phyloP scores from a whole-genome alignment of 2,329 filamentous ascomycete genomes.

The Epichloe amarillans region DNA sequence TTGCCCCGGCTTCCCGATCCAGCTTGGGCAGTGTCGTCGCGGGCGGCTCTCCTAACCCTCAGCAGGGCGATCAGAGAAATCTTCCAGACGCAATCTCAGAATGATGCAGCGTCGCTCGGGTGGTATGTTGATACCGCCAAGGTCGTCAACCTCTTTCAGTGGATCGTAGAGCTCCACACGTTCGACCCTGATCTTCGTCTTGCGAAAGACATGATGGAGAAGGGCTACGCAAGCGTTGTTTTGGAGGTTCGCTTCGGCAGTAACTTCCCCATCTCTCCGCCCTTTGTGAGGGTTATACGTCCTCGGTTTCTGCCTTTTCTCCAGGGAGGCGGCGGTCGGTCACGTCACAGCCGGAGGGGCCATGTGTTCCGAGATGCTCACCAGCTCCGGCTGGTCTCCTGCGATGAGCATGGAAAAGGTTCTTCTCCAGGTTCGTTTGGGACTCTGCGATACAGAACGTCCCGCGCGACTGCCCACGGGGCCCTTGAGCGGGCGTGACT shows the following conservation, averaged over 20 bases:
- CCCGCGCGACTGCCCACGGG: constrained; percentile 52
- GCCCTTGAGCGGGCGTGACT: constrained; percentile 29
- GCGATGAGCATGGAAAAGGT: constrained; percentile 64
- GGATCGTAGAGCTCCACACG: constrained; percentile 81
- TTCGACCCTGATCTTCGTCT: constrained; percentile 60
- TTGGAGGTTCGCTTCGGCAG: constrained; percentile 71
- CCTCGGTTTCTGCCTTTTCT: constrained; percentile 65
- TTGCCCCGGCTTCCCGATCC: constrained; percentile 46
- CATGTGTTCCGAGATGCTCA: constrained; percentile 73
- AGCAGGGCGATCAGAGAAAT: constrained; percentile 46
- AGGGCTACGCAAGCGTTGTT: constrained; percentile 52
- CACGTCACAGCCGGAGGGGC: constrained; percentile 77
- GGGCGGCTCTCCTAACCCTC: constrained; percentile 13
- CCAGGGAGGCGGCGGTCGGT: constrained; percentile 64
- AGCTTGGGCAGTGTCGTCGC: constrained; percentile 17
- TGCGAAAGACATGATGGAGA: constrained; percentile 57
- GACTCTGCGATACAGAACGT: constrained; percentile 55
- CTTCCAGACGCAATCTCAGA: constrained; percentile 49
- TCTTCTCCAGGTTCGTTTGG: constrained; percentile 67
- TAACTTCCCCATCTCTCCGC: constrained; percentile 64
- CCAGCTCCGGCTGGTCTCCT: constrained; percentile 69
- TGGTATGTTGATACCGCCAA: constrained; percentile 66
- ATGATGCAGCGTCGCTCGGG: constrained; percentile 53
- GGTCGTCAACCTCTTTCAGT: constrained; percentile 70
- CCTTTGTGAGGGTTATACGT: constrained; percentile 71